Evolutionary conservation across 169 alveolate species (phyloP), one percentile per base, ranked within the genome.

Genomic region (Plasmodium vivax): DNA sequence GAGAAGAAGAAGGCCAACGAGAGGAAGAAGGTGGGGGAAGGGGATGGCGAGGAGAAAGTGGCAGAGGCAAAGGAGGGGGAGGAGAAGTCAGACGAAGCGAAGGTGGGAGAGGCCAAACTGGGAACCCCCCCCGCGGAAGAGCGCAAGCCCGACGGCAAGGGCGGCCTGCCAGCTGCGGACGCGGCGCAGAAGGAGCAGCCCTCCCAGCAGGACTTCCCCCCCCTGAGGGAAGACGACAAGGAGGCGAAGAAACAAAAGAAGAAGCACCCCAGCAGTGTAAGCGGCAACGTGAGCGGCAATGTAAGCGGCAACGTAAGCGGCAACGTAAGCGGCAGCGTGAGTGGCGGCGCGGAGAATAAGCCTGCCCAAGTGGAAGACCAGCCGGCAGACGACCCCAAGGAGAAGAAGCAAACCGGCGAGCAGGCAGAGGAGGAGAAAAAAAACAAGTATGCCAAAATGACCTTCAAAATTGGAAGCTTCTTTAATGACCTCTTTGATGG

Each of bases 401-500:
- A 84, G 51, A 72, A 41, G 36, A 23, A 84, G 34, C 62, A 62
- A 72, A 19, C 19, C 14, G 58, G 32, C 32, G 83, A 54, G 68
- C n/a, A 54, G 45, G 36, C 43, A 56, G 23, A 36, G 47, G 72
- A 4, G 38, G 80, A 73, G 36, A 58, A n/a, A 27, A 84, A 84
- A 73, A 43, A 6, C 38, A 68, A 68, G 38, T 23, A 23, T 68
- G 43, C 84, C 51, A 73, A 72, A 84, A 72, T 43, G 41, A 14
- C 56, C 30, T 12, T 30, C 3, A 83, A 23, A 41, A 56, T 83
- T 16, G 91, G 91, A 19, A 84, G 80, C 51, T 74, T 71, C 45
- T 87, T 87, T 36, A 75, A 79, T 87, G 85, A 75, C 27, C 30
- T 56, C 8, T 87, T 87, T 41, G 93, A 87, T 45, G 81, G 68